These are phyloP conservation scores for Suhomyces sp. DNA, from an alignment of 805 yeast species.

Conservation along the genomic window DNA sequence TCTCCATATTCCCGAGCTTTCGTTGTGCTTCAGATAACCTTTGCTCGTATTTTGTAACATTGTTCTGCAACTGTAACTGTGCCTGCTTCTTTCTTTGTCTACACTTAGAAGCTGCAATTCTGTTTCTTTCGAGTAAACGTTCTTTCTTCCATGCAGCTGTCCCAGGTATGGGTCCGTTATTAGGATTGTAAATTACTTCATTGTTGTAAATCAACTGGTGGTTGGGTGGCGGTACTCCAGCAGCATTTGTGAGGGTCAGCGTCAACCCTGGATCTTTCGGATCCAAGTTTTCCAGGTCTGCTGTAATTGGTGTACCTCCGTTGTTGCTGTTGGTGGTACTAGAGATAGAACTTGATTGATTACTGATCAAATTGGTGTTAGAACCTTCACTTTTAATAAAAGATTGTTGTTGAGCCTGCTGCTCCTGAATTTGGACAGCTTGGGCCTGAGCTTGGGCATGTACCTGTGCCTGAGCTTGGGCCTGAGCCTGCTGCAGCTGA, in stretches of 20 bases:
- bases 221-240: constrained; percentile 50
- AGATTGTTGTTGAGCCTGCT: too few species aligned
- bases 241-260: constrained; percentile 17
- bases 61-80: constrained; percentile 64
- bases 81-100: constrained; percentile 68
- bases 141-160: constrained; percentile 69
- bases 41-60: constrained; percentile 47
- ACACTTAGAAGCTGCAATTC: constrained; percentile 70
- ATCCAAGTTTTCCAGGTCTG: not conserved
- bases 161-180: constrained; percentile 60
- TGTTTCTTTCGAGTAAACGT: constrained; percentile 56
- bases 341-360: too few species aligned
- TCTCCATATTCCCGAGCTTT: constrained; percentile 22
- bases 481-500: constrained; percentile 6
- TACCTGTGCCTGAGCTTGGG: constrained; percentile 6
- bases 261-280: too few species aligned
- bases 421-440: too few species aligned
- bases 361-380: too few species aligned
- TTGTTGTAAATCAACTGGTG: constrained; percentile 54
- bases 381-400: too few species aligned
- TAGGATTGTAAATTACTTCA: constrained; percentile 53
- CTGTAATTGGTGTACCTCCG: not conserved
- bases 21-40: constrained; percentile 37
- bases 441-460: constrained; percentile 1
- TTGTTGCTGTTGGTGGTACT: too few species aligned